These are phyloP conservation scores for Phialocephala sp. DNA, from an alignment of 2,329 filamentous ascomycete species.

Conservation along the genomic window DNA sequence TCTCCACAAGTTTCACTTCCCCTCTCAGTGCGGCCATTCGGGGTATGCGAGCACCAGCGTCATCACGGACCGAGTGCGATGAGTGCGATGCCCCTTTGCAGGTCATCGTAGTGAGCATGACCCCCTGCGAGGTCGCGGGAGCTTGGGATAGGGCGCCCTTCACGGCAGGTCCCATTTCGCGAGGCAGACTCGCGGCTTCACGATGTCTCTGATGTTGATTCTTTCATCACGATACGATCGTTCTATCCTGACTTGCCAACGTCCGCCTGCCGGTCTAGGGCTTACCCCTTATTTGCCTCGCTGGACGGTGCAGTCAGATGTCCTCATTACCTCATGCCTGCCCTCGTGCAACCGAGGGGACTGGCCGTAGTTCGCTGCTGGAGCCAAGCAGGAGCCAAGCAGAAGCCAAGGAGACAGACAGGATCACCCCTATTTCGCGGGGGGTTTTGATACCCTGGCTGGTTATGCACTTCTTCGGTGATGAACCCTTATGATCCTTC, in stretches of 20 bases:
- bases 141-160: too few relatives aligned
- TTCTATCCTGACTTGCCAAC: neutral
- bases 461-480: slow-evolving; percentile 34
- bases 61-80: neutral
- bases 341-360: neutral
- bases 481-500: slow-evolving; percentile 33
- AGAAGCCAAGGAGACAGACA: too few relatives aligned
- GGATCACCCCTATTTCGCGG: slow-evolving; percentile 1
- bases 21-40: neutral
- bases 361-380: neutral
- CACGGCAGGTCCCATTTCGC: slow-evolving; percentile 23
- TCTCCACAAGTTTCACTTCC: slow-evolving; percentile 7
- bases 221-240: neutral
- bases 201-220: slow-evolving; percentile 18
- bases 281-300: slow-evolving; percentile 2
- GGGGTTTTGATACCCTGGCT: slow-evolving; percentile 12
- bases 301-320: neutral
- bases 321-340: slow-evolving; percentile 4
- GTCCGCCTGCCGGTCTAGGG: slow-evolving; percentile 2
- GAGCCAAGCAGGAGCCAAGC: neutral
- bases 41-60: slow-evolving; percentile 2
- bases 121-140: neutral
- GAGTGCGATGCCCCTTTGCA: neutral
- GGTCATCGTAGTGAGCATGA: neutral
- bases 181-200: slow-evolving; percentile 28